Evolutionary conservation across 106 monocot genomes (phyloP), one percentile per base, ranked within the genome.

Genomic region (Iris macrosiphon): DNA sequence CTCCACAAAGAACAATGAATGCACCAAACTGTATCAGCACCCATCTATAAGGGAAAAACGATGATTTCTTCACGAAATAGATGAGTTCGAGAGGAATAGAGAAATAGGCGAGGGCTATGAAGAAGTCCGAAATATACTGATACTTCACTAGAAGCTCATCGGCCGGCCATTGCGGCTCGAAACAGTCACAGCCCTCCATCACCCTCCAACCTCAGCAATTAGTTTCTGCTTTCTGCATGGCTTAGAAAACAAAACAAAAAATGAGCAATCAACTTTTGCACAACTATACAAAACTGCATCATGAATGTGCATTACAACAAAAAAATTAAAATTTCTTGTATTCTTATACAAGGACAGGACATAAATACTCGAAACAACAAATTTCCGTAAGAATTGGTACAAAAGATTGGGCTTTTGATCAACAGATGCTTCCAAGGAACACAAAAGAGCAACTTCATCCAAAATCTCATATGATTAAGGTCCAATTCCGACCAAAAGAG

Each of bases 101-200:
- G 79, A 96, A 89, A 65, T 96, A 96, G 13, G 95, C 95, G 27
- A 96, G 72, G 0, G 89, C 82, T 27, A 89, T 89, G 41, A 96
- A 89, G 71, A 96, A 89, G 60, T 96, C 95, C 1, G 95, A 96
- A 61, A 96, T 89, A 33, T 89, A 89, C 63, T 96, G 95, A 53
- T 89, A 96, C 57, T 89, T 96, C 37, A 89, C 49, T 29, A 89
- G 54, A 54, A 85, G 78, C 37, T 96, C 88, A 34, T 81, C 82
- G 28, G 76, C 74, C 22, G 79, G 73, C 79, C 74, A 85, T 46
- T 75, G 73, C 12, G 89, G 82, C 59, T 85, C 89, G 51, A 89
- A 69, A 68, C 89, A 96, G 48, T 85, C 89, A 50, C 89, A 96
- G 4, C 68, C 75, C 32, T 96, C 89, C 95, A 96, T 96, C 40